These are phyloP conservation scores for Haematococcus lacustris DNA, from an alignment of 139 green algal genomes.

Conservation along the genomic window DNA sequence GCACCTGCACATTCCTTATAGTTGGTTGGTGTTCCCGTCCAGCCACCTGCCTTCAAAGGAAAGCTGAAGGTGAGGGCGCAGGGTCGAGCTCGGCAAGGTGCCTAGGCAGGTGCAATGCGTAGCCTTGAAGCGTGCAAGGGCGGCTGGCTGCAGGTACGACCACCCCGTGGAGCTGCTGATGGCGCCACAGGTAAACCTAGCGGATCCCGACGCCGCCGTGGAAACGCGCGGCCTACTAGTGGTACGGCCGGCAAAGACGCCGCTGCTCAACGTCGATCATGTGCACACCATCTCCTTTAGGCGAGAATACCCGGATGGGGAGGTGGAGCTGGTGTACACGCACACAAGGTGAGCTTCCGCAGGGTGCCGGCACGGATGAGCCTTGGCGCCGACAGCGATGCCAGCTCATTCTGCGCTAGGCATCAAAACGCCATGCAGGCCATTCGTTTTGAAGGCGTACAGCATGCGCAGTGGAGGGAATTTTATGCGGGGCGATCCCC, in stretches of 20 bases:
- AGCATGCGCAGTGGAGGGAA: not conserved
- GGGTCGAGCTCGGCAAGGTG: too few species aligned
- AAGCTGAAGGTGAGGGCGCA: too few species aligned
- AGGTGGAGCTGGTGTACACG: not conserved
- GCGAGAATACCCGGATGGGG: not conserved
- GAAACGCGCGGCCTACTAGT: not conserved
- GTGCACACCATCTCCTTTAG: not conserved
- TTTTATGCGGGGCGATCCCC: conserved; percentile 4
- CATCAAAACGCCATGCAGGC: not conserved
- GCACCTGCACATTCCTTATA: too few species aligned
- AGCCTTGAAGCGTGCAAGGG: not conserved
- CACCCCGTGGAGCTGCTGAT: conserved; percentile 1
- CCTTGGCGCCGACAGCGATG: not conserved
- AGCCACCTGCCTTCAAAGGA: too few species aligned
- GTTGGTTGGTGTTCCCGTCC: too few species aligned
- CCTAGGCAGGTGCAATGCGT: not conserved
- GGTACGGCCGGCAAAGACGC: conserved; percentile 1
- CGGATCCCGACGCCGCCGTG: not conserved
- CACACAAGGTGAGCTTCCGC: not conserved
- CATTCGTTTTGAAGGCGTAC: not conserved
- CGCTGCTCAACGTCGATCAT: not conserved
- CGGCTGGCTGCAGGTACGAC: conserved; percentile 3
- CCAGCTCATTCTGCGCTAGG: not conserved
- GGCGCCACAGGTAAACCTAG: not conserved
- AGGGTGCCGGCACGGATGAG: not conserved